Evolutionary conservation across 495 filamentous ascomycete species (phyloP), one percentile per base, ranked within the genome.

Genomic region (Hypoxylon trugodes): DNA sequence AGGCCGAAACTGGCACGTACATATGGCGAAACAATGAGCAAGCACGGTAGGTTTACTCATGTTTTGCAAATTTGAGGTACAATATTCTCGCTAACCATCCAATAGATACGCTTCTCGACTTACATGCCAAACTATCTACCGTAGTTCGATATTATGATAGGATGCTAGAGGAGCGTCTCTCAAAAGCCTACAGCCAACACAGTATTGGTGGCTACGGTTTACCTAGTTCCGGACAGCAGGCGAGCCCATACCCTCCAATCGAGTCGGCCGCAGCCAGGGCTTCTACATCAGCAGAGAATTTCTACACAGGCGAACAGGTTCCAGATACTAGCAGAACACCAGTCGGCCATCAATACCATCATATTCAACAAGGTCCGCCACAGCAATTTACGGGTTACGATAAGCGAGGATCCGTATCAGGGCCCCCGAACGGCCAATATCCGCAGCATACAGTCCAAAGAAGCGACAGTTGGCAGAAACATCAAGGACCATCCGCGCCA

Each of bases 1-100:
- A 86, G 95, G 43, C 95, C 95, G 1, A 98, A 98, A 75, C 79
- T 98, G 49, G 96, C 96, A 12, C 86, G 95, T 51, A 97, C 94
- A 6, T 98, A 97, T 76, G 95, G 95, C 32, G 95, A 98, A 77
- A 98, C 95, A 0, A 98, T 98, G 95, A 98, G 94, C 83, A 98
- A 98, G 76, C 95, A 98, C 74, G 94, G 93, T 91, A 80, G 71
- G 86, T 80, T 25, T 41, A 19, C 6, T 15, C 2, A 16, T 12
- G 10, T 7, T 37, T 32, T 6, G n/a, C 42, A 22, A 6, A 7
- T 49, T 21, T 3, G n/a, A 55, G 56, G 15, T 21, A 25, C 3
- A 8, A 56, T 55, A 22, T 21, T 73, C 82, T 59, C 82, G 61
- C 16, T 47, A n/a, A 60, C 32, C 61, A 86, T 84, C 18, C 10